These are phyloP conservation scores for Boletellus emodensis DNA, from an alignment of 768 basidiomycete genomes.

Conservation along the genomic window DNA sequence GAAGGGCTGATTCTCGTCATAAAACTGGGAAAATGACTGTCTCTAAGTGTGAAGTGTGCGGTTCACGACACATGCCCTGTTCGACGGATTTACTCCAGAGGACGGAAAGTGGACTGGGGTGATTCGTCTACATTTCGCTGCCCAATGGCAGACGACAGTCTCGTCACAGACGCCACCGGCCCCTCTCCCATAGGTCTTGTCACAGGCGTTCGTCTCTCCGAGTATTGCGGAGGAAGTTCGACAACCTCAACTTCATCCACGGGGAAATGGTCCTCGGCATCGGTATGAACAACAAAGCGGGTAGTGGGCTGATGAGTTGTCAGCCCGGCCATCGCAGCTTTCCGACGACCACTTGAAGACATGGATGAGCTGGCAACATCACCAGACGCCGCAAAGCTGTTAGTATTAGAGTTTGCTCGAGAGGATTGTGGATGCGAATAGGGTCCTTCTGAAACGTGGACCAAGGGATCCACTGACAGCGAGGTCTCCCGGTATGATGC, in stretches of 20 bases:
- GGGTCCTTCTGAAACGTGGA: slow-evolving; percentile 5
- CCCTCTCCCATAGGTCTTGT: slow-evolving; percentile 2
- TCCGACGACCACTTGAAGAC: slow-evolving; percentile 44
- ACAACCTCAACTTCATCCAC: slow-evolving; percentile 50
- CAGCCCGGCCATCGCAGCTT: slow-evolving; percentile 52
- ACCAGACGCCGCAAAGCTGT: slow-evolving; percentile 17
- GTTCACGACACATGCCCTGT: background rate
- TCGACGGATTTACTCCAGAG: slow-evolving; percentile 5
- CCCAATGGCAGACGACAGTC: slow-evolving; percentile 5
- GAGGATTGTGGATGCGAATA: slow-evolving; percentile 11
- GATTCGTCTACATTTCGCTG: slow-evolving; percentile 1
- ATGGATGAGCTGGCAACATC: slow-evolving; percentile 22
- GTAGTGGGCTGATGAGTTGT: slow-evolving; percentile 39
- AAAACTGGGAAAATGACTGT: background rate
- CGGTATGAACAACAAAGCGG: slow-evolving; percentile 65
- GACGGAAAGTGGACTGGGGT: slow-evolving; percentile 2
- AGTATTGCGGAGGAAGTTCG: slow-evolving; percentile 76
- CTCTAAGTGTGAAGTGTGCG: background rate
- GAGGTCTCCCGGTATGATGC: slow-evolving; percentile 5
- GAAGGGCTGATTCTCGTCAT: background rate
- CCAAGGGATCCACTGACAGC: slow-evolving; percentile 5
- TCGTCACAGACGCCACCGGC: slow-evolving; percentile 13
- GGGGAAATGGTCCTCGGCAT: slow-evolving; percentile 54
- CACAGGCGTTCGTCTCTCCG: slow-evolving; percentile 41
- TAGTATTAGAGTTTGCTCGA: slow-evolving; percentile 17